Percentiles rank a stretch among this genome's conserved stretches.
Evolutionary conservation across 1,284 basidiomycete species (phyloP).

Genomic region (Phlebopus sp.): DNA sequence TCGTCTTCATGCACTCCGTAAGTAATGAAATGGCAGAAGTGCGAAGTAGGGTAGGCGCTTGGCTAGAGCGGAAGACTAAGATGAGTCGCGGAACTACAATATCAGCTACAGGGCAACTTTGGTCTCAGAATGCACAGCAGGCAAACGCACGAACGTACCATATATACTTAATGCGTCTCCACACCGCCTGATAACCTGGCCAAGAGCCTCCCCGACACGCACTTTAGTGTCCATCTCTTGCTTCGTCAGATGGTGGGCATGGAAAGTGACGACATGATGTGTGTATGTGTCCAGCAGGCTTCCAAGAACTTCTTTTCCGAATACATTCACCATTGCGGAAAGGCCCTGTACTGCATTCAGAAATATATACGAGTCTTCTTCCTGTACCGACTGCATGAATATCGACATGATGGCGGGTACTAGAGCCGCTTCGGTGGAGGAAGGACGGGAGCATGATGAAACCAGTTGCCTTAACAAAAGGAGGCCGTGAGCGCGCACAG

Average conservation of each 20-base stretch:
- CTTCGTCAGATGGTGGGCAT: slow-evolving; percentile 47
- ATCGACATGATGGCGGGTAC: slow-evolving; percentile 84
- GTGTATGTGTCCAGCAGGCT: slow-evolving; percentile 65
- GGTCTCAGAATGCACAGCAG: background rate
- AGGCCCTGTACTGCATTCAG: slow-evolving; percentile 91
- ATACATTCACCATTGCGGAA: slow-evolving; percentile 74
- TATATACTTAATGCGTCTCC: slow-evolving; percentile 70
- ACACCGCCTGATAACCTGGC: slow-evolving; percentile 72
- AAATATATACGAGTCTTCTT: slow-evolving; percentile 95
- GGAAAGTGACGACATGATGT: slow-evolving; percentile 49
- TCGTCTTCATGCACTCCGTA: slow-evolving; percentile 67
- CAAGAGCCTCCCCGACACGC: slow-evolving; percentile 87
- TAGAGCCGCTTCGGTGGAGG: slow-evolving; percentile 48
- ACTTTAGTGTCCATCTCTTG: slow-evolving; percentile 76
- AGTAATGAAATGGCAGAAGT: slow-evolving; percentile 84
- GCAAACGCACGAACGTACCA: slow-evolving; percentile 45
- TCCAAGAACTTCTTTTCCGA: slow-evolving; percentile 71
- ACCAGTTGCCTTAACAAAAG: slow-evolving; percentile 80
- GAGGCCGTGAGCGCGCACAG: slow-evolving; percentile 93
- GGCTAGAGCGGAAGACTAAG: slow-evolving; percentile 51
- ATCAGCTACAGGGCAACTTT: slow-evolving; percentile 46
- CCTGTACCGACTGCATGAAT: slow-evolving; percentile 83
- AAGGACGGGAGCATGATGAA: slow-evolving; percentile 29
- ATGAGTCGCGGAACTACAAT: slow-evolving; percentile 71
- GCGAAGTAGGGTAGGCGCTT: slow-evolving; percentile 71